Conservation (phyloP, 306 rosid genomes). For the peach (Prunus persica) region Prunus_persica_NCBIv2 NC_034016.1:13787501-13788000, state of each 20-base stretch:
- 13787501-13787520: constrained; percentile 88
- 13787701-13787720: constrained; percentile 51
- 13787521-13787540: constrained; percentile 70
- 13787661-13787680: constrained; percentile 53
- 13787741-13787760: constrained; percentile 65
- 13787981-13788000: not conserved
- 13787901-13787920: not conserved
- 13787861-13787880: constrained; percentile 4
- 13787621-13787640: constrained; percentile 45
- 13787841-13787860: not conserved
- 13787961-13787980: not conserved
- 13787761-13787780: constrained; percentile 58
- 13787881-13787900: constrained; percentile 1
- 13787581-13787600: constrained; percentile 51
- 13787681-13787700: constrained; percentile 52
- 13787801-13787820: constrained; percentile 75
- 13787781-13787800: constrained; percentile 60
- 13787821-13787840: constrained; percentile 10
- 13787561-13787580: constrained; percentile 39
- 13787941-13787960: not conserved
- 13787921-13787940: not conserved
- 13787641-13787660: constrained; percentile 48
- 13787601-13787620: constrained; percentile 51
- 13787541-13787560: constrained; percentile 79
- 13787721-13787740: constrained; percentile 62